phyloP scores from a whole-genome alignment of 192 early-diverging fungal genomes.

The Chytriomyces hyalinus region DNA sequence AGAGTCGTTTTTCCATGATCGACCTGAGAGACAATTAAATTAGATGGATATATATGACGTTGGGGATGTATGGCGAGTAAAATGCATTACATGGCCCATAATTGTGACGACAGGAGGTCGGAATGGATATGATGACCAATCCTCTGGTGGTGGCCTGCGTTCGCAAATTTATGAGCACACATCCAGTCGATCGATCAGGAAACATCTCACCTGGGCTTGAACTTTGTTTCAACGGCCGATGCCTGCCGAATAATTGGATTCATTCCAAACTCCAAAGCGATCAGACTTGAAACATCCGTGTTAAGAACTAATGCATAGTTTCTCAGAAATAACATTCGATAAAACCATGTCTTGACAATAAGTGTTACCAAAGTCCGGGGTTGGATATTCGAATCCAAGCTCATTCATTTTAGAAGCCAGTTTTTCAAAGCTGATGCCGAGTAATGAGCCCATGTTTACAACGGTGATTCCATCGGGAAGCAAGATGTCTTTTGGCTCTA shows the following conservation, averaged over 20 bases:
- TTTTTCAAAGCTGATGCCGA: slow-evolving; percentile 73
- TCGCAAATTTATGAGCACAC: not conserved
- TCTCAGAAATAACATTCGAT: not conserved
- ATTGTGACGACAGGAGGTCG: slow-evolving; percentile 95
- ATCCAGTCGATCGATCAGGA: not conserved
- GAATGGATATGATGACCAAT: slow-evolving; percentile 72
- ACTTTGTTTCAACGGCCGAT: slow-evolving; percentile 52
- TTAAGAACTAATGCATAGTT: slow-evolving; percentile 60
- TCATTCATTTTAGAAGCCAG: slow-evolving; percentile 74
- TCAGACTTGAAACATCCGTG: slow-evolving; percentile 82
- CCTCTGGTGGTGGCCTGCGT: slow-evolving; percentile 66
- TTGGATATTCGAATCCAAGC: slow-evolving; percentile 81
- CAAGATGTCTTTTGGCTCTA: slow-evolving; percentile 65
- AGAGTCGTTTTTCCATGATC: slow-evolving; percentile 97
- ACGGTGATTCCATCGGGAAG: slow-evolving; percentile 85
- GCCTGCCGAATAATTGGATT: slow-evolving; percentile 76
- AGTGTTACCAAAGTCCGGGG: slow-evolving; percentile 60
- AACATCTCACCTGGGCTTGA: slow-evolving; percentile 1
- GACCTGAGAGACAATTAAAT: slow-evolving; percentile 36
- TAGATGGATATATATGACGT: not conserved
- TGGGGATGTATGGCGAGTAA: not conserved
- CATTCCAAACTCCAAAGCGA: slow-evolving; percentile 87
- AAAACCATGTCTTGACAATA: slow-evolving; percentile 13
- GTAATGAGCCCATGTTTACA: slow-evolving; percentile 76
- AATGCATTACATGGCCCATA: slow-evolving; percentile 81